Evolutionary conservation across 2,329 filamentous ascomycete genomes (phyloP).

Genomic region (Aspergillus terreus): DNA sequence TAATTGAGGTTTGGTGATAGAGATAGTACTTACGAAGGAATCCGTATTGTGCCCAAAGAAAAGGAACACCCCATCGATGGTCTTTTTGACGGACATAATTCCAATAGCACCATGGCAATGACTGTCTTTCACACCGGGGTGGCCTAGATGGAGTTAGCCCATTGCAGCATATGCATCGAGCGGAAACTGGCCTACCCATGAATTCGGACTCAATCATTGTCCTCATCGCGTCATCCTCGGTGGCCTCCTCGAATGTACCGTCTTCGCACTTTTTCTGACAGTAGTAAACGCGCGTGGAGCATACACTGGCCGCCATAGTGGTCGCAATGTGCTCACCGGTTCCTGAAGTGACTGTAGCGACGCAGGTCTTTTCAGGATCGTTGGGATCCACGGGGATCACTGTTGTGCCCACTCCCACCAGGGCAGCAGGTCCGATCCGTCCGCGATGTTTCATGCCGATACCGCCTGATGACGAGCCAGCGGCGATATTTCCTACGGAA

Average conservation of each 20-base stretch:
- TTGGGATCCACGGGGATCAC: conserved; percentile 73
- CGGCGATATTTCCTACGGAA: conserved; percentile 78
- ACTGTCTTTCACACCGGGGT: conserved; percentile 77
- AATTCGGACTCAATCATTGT: conserved; percentile 85
- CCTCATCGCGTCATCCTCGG: conserved; percentile 74
- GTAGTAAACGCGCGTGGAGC: conserved; percentile 79
- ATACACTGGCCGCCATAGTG: conserved; percentile 82
- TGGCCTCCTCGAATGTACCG: conserved; percentile 62
- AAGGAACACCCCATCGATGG: conserved; percentile 68
- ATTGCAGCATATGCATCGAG: not conserved
- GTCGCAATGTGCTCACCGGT: conserved; percentile 98
- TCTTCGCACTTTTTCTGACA: conserved; percentile 57
- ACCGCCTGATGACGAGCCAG: conserved; percentile 91
- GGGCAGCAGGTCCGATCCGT: conserved; percentile 83
- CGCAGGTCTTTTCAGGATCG: conserved; percentile 65
- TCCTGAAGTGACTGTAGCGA: conserved; percentile 85
- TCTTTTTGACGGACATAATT: conserved; percentile 85
- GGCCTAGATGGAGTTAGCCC: conserved; percentile 42
- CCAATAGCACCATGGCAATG: conserved; percentile 85
- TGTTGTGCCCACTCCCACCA: conserved; percentile 86
- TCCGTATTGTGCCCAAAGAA: conserved; percentile 98
- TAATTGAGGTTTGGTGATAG: not conserved
- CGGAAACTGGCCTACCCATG: conserved; percentile 54
- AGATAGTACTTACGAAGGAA: conserved; percentile 53
- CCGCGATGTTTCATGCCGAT: conserved; percentile 98